Percentiles rank a stretch among this genome's conserved stretches.
These are phyloP conservation scores for Leptomonas pyrrhocoris DNA, from an alignment of 208 protist genomes.

Conservation along the genomic window DNA sequence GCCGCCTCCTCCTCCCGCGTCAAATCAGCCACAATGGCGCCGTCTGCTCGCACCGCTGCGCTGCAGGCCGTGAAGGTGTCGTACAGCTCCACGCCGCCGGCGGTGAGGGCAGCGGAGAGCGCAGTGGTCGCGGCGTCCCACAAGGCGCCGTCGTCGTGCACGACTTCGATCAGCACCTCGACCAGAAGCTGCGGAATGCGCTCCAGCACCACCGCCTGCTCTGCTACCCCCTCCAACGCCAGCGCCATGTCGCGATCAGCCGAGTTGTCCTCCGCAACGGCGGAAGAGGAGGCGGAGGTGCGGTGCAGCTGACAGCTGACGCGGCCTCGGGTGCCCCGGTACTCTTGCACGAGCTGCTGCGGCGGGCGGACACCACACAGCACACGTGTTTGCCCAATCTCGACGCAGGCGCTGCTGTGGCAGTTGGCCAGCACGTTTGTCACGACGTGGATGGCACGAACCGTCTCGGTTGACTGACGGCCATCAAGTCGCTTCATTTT, in stretches of 20 bases:
- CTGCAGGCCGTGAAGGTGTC: conserved; percentile 74
- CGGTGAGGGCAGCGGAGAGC: conserved; percentile 65
- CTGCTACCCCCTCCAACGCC: conserved; percentile 77
- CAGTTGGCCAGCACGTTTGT: conserved; percentile 73
- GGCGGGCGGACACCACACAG: conserved; percentile 81
- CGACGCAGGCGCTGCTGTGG: conserved; percentile 81
- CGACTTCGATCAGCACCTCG: conserved; percentile 75
- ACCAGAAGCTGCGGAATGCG: conserved; percentile 80
- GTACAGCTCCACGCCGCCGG: conserved; percentile 70
- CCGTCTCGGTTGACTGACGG: conserved; percentile 35
- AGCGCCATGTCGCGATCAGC: conserved; percentile 54
- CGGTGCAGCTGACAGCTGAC: conserved; percentile 66
- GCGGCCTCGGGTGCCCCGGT: conserved; percentile 75
- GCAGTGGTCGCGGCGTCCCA: conserved; percentile 75
- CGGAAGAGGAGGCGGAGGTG: conserved; percentile 30
- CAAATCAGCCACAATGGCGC: conserved; percentile 60
- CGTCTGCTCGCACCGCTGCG: conserved; percentile 58
- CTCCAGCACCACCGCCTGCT: conserved; percentile 75
- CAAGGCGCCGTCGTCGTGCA: conserved; percentile 72
- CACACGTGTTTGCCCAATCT: conserved; percentile 81
- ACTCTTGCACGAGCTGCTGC: conserved; percentile 86
- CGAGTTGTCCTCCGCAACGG: conserved; percentile 30
- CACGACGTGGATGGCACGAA: conserved; percentile 74
- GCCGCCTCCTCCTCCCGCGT: conserved; percentile 46
- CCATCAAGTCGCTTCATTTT: conserved; percentile 37